Evolutionary conservation across 768 basidiomycete species (phyloP).

Genomic region (Phlegmacium glaucopus): DNA sequence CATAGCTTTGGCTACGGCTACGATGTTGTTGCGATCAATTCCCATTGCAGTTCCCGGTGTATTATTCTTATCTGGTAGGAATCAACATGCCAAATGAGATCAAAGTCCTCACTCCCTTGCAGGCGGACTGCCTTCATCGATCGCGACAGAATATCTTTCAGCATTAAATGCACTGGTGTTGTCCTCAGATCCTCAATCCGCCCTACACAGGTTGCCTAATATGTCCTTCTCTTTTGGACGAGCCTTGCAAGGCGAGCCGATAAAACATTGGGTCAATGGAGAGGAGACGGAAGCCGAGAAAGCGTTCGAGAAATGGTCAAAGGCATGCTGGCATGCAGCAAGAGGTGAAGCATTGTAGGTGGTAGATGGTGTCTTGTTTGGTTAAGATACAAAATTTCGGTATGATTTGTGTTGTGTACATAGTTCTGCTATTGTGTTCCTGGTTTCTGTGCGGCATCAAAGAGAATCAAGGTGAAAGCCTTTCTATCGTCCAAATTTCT

Average conservation of each 20-base stretch:
- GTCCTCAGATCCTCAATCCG: constrained; percentile 27
- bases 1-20: constrained; percentile 44
- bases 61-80: constrained; percentile 46
- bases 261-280: constrained; percentile 42
- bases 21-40: constrained; percentile 41
- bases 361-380: neutral
- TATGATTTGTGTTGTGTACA: neutral
- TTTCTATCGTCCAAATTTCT: constrained; percentile 72
- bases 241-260: constrained; percentile 47
- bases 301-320: constrained; percentile 39
- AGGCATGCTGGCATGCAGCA: constrained; percentile 39
- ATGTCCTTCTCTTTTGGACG: constrained; percentile 50
- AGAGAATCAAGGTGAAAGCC: constrained; percentile 77
- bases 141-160: constrained; percentile 39
- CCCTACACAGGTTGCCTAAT: constrained; percentile 38
- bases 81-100: neutral
- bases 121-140: constrained; percentile 43
- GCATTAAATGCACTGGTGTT: constrained; percentile 37
- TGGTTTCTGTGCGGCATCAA: constrained; percentile 22
- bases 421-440: constrained; percentile 2
- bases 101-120: neutral
- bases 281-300: constrained; percentile 38
- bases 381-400: constrained; percentile 1
- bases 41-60: constrained; percentile 46
- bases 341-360: constrained; percentile 26